Base-by-base conservation (phyloP, 78 protist genomes). In the Bigelowiella natans region DNA sequence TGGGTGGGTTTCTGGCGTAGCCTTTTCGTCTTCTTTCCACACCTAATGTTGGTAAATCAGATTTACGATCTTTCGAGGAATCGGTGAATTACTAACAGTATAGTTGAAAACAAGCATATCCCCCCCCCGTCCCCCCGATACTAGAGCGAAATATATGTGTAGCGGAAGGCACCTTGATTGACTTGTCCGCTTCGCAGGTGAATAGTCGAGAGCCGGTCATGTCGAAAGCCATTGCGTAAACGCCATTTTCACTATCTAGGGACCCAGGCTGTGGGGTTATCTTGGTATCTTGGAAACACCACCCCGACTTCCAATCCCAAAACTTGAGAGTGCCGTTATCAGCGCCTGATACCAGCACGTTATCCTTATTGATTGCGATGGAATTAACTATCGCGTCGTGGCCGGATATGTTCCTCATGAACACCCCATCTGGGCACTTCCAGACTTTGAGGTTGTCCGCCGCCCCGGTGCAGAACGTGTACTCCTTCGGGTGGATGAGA, bases 181-280 rank as follows among this genome's bases (percentile, higher is more conserved):
- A 86, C 94, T 98, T 98, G 93, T 98, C 99, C 34, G 97, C 98
- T 82, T 98, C 99, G 30, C 96, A 90, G 0, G 98, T 96, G 88
- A 98, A 89, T 29, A 98, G 93, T 36, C 99, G 92, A 0, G 95
- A n/a, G 11, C 99, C 87, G 2, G 97, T 88, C 88, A 39, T 40
- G 91, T 98, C 99, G 31, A 98, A 98, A 1, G 95, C 1, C 85
- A 87, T 0, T 36, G 93, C 86, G 29, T 85, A 89, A 73, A 98
- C 93, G 85, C 98, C 99, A 0, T 92, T 88, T 89, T 97, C 97
- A 18, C 85, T 0, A 36, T 92, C 95, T 30, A 94, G 91, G 36
- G 94, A 92, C 28, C 95, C 92, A 31, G 82, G 90, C 7, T 88
- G 83, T 18, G 39, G 89, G 39, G 39, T 34, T 51, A 51, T 18